Evolutionary conservation across 495 filamentous ascomycete genomes (phyloP), one percentile per base, ranked within the genome.

Genomic region (Trichoderma virens): DNA sequence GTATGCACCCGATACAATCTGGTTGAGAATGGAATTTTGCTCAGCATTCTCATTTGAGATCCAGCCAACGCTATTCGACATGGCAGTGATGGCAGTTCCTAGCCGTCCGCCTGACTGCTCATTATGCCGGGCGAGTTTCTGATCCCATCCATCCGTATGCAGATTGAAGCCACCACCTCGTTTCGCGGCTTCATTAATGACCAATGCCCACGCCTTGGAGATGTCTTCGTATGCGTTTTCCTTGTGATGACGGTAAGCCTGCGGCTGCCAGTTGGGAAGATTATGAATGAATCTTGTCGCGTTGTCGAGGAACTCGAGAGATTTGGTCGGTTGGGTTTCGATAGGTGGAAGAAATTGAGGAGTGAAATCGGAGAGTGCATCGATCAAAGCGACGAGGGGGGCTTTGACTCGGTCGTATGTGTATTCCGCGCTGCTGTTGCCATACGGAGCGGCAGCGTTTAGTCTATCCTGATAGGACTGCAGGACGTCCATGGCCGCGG

Each of bases 161-260:
- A 98, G 71, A 67, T 89, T 83, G 69, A 98, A 94, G 23, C 94
- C 94, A 43, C 91, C 95, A 6, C 92, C 93, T 62, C 88, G 81
- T 76, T 97, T 97, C 25, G 91, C 86, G 11, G 93, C 92, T 72
- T 98, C 94, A 38, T 86, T 87, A 63, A 98, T 91, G 47, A 96
- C 93, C 71, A 96, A 71, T 32, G 92, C 86, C 94, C 94, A 98
- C 11, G 94, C 95, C 68, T 87, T 89, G 56, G 90, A 87, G 51
- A 98, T 91, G 73, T 97, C 95, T 68, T 98, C 93, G 72, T 98
- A 98, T 16, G 93, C 92, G 67, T 90, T 90, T 66, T 94, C 86
- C 73, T 97, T 96, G 79, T 94, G 90, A 67, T 94, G 82, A 64
- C 92, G 93, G 73, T 98, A 88, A 67, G 89, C 84, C 45, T 87